These are phyloP conservation scores for Polyplosphaeria fusca DNA, from an alignment of 495 filamentous ascomycete genomes.

Conservation along the genomic window DNA sequence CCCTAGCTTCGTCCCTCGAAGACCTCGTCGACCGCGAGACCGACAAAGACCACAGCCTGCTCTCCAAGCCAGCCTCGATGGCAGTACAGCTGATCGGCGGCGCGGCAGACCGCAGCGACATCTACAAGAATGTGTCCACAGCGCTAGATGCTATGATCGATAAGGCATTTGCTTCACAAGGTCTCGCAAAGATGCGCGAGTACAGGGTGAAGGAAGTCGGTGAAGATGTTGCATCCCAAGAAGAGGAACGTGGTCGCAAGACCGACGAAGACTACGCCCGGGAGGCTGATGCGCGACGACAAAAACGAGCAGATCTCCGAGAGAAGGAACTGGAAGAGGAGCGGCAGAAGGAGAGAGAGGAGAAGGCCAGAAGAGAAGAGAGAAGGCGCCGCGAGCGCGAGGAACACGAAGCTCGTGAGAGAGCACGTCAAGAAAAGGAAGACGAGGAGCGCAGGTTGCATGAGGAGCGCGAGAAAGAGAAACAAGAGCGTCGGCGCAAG, in stretches of 20 bases:
- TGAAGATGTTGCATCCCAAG: constrained; percentile 63
- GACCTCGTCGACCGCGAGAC: constrained; percentile 76
- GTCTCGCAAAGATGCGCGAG: constrained; percentile 65
- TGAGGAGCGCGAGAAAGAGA: constrained; percentile 36
- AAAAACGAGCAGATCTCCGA: constrained; percentile 61
- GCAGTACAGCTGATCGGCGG: constrained; percentile 83
- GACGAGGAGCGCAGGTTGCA: constrained; percentile 35
- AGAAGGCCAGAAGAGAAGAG: constrained; percentile 62
- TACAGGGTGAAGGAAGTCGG: constrained; percentile 72
- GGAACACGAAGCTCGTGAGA: constrained; percentile 60
- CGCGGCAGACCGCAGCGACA: constrained; percentile 73
- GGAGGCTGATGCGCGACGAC: constrained; percentile 63
- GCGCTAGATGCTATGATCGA: constrained; percentile 67
- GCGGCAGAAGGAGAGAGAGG: constrained; percentile 63
- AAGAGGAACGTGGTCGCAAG: constrained; percentile 67
- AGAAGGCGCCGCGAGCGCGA: constrained; percentile 38
- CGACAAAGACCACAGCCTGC: constrained; percentile 70
- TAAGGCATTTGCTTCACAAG: constrained; percentile 53
- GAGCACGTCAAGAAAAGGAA: constrained; percentile 52
- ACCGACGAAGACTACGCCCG: constrained; percentile 78
- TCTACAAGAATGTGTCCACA: constrained; percentile 71
- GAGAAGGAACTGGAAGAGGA: constrained; percentile 63
- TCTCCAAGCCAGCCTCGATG: constrained; percentile 75
- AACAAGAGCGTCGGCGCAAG: constrained; percentile 31
- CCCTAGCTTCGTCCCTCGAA: constrained; percentile 63